Conservation (phyloP, 768 basidiomycete genomes). For the Lenzites betulinus region DNA sequence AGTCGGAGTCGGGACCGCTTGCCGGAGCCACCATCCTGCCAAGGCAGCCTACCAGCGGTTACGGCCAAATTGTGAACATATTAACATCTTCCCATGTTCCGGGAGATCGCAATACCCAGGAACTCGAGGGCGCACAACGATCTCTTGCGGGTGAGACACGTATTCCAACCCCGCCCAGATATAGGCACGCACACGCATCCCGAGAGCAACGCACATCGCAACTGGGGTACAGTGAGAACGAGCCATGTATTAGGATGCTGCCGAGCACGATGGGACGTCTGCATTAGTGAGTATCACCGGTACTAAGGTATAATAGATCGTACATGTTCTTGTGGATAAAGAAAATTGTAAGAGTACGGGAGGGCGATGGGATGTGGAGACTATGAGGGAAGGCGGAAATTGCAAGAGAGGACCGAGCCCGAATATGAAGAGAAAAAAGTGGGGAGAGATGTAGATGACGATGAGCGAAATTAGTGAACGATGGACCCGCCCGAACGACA, state of each 20-base stretch:
- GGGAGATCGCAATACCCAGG: constrained; percentile 5
- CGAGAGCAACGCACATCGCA: not conserved
- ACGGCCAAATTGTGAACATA: too few species aligned
- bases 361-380: constrained; percentile 16
- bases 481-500: constrained; percentile 20
- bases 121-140: constrained; percentile 1
- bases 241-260: constrained; percentile 23
- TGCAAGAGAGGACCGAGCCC: constrained; percentile 20
- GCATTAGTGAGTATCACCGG: constrained; percentile 25
- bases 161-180: constrained; percentile 21
- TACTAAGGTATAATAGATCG: constrained; percentile 29
- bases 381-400: constrained; percentile 3
- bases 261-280: constrained; percentile 21
- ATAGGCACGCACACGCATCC: not conserved
- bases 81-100: constrained; percentile 1
- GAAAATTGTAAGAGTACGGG: constrained; percentile 16
- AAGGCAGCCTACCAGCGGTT: too few species aligned
- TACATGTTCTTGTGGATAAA: constrained; percentile 25
- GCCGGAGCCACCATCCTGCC: too few species aligned
- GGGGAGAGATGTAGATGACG: constrained; percentile 15
- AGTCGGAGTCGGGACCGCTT: too few species aligned
- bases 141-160: not conserved
- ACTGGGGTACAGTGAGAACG: constrained; percentile 7
- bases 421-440: constrained; percentile 8
- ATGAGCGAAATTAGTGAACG: constrained; percentile 22